Base-by-base conservation (phyloP, 2,329 filamentous ascomycete genomes). In the Microcyclosporella mali region DNA sequence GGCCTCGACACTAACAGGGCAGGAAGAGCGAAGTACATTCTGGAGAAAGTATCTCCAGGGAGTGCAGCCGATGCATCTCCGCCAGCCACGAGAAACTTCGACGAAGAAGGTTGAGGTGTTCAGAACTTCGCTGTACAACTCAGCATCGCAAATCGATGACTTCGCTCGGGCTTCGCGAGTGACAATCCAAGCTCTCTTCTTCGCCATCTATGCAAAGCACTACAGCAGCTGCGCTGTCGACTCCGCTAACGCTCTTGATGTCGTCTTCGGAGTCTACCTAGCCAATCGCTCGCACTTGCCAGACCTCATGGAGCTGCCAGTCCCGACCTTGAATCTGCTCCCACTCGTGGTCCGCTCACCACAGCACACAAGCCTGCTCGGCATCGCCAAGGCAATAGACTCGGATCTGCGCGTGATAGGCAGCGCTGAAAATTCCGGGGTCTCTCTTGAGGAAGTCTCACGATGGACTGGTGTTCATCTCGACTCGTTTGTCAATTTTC, bases 401-500 rank as follows among this genome's bases (percentile, higher is more conserved):
- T 55, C 56, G 0, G 85, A 94, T 55, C 64, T 95, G 0, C 69
- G 75, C 28, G 60, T 68, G 3, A 82, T 95, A 28, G 74, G 72
- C 15, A 71, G 53, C 18, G 64, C 66, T 2, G 73, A 70, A 35
- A 79, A 79, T 56, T 73, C 76, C 0, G 68, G 68, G 1, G 79
- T 79, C 0, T 79, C 79, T 1, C 66, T 95, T 1, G 78, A 77
- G 67, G 82, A 94, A 60, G 81, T 95, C 29, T 65, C 71, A 15
- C 63, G 72, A 12, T 95, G 88, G 88, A 90, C 85, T 0, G 84
- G 83, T 0, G 66, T 88, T 2, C 70, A 64, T 41, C 63, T 94
- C 1, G 76, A 85, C 53, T 80, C 76, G 0, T 90, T 86, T 66
- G 79, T 95, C 55, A 95, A 95, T 61, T 92, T 94, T 51, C 64